phyloP scores from a whole-genome alignment of 352 stramenopile species.

The Peronospora tabacina region DNA sequence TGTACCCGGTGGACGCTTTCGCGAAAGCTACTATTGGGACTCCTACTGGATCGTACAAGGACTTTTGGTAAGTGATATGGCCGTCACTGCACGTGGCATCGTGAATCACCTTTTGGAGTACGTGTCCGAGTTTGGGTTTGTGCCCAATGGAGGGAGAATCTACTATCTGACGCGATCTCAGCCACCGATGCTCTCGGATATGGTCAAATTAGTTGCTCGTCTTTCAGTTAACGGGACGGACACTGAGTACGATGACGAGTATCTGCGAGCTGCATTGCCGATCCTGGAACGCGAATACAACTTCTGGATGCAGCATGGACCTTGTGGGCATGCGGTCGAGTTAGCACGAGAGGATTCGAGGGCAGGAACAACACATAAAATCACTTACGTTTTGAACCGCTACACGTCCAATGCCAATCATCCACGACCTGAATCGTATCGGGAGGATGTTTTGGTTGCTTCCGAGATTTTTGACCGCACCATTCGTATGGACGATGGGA shows the following conservation, averaged over 20 bases:
- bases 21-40: conserved; percentile 92
- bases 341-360: conserved; percentile 27
- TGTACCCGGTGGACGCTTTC: conserved; percentile 86
- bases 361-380: background rate
- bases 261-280: conserved; percentile 43
- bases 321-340: conserved; percentile 51
- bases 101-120: conserved; percentile 86
- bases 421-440: conserved; percentile 83
- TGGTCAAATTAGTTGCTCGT: conserved; percentile 59
- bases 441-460: conserved; percentile 68
- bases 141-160: conserved; percentile 85
- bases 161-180: conserved; percentile 90
- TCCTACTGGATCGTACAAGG: conserved; percentile 89
- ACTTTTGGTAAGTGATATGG: conserved; percentile 78
- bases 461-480: conserved; percentile 51
- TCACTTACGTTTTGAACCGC: conserved; percentile 57
- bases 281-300: conserved; percentile 74
- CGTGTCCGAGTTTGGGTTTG: conserved; percentile 78
- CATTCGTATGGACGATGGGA: conserved; percentile 22
- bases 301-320: conserved; percentile 80
- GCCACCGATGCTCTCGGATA: conserved; percentile 85
- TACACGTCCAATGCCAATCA: conserved; percentile 69
- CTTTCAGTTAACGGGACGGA: conserved; percentile 27
- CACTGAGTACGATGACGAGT: conserved; percentile 45
- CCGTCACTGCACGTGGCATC: conserved; percentile 60